These are phyloP conservation scores for Dissoconium aciculare DNA, from an alignment of 2,329 filamentous ascomycete genomes.

Conservation along the genomic window DNA sequence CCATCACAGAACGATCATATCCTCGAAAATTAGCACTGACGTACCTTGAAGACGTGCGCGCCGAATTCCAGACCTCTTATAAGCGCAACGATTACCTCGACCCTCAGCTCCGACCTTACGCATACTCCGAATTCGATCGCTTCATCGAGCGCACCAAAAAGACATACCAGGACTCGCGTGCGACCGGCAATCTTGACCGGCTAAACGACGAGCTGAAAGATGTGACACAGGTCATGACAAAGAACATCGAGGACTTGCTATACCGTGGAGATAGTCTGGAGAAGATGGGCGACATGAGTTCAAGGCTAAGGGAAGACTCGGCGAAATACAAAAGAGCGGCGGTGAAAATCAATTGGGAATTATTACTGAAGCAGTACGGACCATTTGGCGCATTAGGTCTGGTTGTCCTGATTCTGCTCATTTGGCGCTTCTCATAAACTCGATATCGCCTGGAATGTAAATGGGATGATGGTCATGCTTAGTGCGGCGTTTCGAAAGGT, in stretches of 20 bases:
- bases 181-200: conserved; percentile 82
- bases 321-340: conserved; percentile 88
- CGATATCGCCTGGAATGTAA: too few species aligned
- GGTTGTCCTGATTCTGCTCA: conserved; percentile 73
- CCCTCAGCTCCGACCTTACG: conserved; percentile 70
- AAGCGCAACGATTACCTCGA: conserved; percentile 56
- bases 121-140: conserved; percentile 95
- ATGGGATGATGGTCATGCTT: too few species aligned
- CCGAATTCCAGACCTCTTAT: conserved; percentile 84
- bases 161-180: conserved; percentile 84
- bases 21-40: conserved; percentile 97
- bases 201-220: conserved; percentile 94
- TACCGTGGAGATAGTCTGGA: conserved; percentile 91
- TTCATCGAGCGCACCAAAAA: conserved; percentile 89
- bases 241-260: conserved; percentile 96
- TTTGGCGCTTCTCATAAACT: conserved; percentile 69
- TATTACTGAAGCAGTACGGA: conserved; percentile 90
- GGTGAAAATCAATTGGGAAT: conserved; percentile 93
- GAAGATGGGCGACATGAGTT: conserved; percentile 54
- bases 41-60: conserved; percentile 81
- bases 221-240: conserved; percentile 98
- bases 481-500: too few species aligned
- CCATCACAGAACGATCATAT: conserved; percentile 85
- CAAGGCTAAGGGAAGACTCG: conserved; percentile 74
- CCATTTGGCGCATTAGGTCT: conserved; percentile 71